phyloP scores from a whole-genome alignment of 345 rosid genomes.

The Gossypium arboreum region DNA sequence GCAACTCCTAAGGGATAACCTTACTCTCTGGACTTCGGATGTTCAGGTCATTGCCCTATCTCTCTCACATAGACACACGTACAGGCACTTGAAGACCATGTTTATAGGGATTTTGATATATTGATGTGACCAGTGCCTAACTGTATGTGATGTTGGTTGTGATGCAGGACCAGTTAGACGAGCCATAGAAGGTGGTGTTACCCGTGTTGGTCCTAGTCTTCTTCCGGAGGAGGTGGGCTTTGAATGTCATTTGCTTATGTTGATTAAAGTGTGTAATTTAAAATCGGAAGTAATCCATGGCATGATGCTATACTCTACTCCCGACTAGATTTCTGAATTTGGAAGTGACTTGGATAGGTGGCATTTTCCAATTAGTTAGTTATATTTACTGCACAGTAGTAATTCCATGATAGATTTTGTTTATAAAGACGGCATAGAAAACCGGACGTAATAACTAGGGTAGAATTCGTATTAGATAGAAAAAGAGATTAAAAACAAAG shows the following conservation, averaged over 20 bases:
- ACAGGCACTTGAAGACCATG: background rate
- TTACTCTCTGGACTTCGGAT: constrained; percentile 98
- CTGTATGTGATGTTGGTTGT: background rate
- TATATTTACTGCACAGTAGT: background rate
- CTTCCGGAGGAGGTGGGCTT: constrained; percentile 59
- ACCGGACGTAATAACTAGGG: background rate
- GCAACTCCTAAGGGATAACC: constrained; percentile 93
- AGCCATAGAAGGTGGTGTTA: constrained; percentile 40
- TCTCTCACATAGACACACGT: background rate
- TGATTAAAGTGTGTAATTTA: constrained; percentile 30
- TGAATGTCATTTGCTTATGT: constrained; percentile 51
- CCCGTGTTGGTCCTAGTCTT: constrained; percentile 35
- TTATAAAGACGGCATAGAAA: background rate
- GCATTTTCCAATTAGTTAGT: constrained; percentile 13
- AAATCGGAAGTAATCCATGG: constrained; percentile 14
- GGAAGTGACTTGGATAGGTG: constrained; percentile 18
- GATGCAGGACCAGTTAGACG: constrained; percentile 74
- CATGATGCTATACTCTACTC: constrained; percentile 22
- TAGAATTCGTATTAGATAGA: background rate
- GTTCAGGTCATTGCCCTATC: constrained; percentile 50
- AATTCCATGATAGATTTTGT: background rate
- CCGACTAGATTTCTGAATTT: constrained; percentile 18
- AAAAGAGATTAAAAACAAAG: no score
- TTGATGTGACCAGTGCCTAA: background rate
- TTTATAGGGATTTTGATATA: background rate